Evolutionary conservation across 305 asterid genomes (phyloP).

Genomic region (Solanum chacoense): DNA sequence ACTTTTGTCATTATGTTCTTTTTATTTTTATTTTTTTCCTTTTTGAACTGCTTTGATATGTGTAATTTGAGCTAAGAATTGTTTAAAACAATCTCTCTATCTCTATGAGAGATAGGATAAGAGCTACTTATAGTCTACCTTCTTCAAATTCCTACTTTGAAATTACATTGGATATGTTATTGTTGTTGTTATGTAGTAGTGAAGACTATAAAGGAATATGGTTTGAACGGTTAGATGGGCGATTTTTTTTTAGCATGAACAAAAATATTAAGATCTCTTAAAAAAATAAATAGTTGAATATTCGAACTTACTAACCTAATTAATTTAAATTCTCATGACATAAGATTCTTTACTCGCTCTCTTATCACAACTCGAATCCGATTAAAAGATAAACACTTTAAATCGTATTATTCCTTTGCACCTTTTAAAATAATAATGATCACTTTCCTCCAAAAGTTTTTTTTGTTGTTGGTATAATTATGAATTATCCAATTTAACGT

Average conservation of each 20-base stretch:
- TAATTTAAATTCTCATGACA: not conserved
- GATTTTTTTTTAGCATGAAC: not conserved
- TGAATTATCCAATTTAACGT: not conserved
- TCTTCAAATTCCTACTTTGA: fast-evolving
- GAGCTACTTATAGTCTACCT: fast-evolving
- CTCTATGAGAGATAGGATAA: not conserved
- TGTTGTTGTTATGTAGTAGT: not conserved
- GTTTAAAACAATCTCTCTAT: fast-evolving
- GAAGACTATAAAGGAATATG: not conserved
- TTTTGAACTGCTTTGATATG: not conserved
- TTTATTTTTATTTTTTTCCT: too few species aligned
- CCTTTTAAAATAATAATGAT: not conserved
- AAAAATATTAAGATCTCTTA: not conserved
- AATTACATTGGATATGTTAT: not conserved
- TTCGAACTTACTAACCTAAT: not conserved
- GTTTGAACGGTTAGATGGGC: fast-evolving
- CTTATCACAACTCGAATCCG: not conserved
- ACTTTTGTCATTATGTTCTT: not conserved
- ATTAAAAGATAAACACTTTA: not conserved
- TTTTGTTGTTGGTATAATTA: not conserved
- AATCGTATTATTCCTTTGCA: not conserved
- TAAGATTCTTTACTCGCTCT: not conserved
- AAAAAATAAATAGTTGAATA: not conserved
- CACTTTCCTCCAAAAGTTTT: not conserved
- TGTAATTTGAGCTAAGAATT: fast-evolving